Percentiles rank a stretch among this genome's conserved stretches.
These are phyloP conservation scores for Cercis canadensis DNA, from an alignment of 306 rosid genomes.

Conservation along the genomic window DNA sequence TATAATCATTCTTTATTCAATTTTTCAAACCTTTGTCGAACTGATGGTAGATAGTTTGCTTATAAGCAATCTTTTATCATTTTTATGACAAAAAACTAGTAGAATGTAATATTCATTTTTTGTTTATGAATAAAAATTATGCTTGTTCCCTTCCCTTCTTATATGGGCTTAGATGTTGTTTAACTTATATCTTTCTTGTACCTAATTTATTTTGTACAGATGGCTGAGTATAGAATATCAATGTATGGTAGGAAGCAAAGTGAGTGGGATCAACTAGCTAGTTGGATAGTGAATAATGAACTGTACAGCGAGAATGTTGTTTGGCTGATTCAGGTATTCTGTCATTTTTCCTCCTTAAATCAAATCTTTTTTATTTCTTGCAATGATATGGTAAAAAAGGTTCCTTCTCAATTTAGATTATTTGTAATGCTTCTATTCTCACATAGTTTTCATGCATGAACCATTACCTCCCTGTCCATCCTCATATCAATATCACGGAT, in stretches of 20 bases:
- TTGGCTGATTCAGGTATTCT: conserved; percentile 95
- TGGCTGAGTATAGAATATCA: conserved; percentile 97
- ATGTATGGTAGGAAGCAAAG: conserved; percentile 99
- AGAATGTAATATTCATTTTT: neutral
- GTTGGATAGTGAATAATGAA: conserved; percentile 98
- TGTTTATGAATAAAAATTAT: neutral
- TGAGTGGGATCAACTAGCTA: conserved; percentile 99
- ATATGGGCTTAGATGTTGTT: conserved; percentile 21
- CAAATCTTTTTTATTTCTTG: conserved; percentile 19
- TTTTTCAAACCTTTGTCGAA: neutral
- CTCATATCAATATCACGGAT: conserved; percentile 4
- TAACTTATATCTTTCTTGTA: conserved; percentile 14
- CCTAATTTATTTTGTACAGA: conserved; percentile 58
- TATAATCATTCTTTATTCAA: conserved; percentile 5
- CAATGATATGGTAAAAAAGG: neutral
- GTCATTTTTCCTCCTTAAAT: conserved; percentile 3
- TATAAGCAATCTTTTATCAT: neutral
- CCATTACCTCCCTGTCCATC: neutral
- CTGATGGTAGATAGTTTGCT: neutral
- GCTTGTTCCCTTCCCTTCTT: conserved; percentile 20
- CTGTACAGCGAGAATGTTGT: conserved; percentile 93
- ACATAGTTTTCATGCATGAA: neutral
- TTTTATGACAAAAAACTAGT: neutral
- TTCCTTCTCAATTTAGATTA: neutral
- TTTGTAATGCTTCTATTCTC: neutral